phyloP scores from a whole-genome alignment of 2,329 filamentous ascomycete genomes.

The Coniochaeta sp. region DNA sequence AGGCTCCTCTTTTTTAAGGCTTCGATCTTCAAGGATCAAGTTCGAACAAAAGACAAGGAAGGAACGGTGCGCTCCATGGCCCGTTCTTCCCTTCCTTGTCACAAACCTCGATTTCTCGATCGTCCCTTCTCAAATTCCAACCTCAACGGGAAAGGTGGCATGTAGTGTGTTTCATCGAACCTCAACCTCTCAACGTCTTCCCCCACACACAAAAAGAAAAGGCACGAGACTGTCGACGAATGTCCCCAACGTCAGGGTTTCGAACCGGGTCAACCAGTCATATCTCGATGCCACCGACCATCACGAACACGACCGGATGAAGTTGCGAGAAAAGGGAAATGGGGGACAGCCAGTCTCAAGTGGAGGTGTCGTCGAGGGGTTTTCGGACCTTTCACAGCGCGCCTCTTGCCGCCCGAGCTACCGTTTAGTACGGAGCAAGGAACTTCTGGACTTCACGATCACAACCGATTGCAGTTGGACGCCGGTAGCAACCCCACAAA shows the following conservation, averaged over 20 bases:
- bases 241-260: not conserved
- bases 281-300: not conserved
- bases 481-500: not conserved
- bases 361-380: constrained; percentile 3
- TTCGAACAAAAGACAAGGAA: constrained; percentile 2
- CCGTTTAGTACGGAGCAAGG: not conserved
- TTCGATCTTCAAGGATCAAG: not conserved
- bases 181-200: not conserved
- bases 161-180: not conserved
- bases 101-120: not conserved
- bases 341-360: constrained; percentile 2
- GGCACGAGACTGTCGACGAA: constrained; percentile 2
- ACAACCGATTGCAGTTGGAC: not conserved
- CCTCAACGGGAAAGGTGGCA: not conserved
- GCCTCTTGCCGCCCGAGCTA: constrained; percentile 32
- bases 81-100: not conserved
- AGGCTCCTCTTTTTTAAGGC: not conserved
- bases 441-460: too few species aligned
- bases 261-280: not conserved
- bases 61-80: constrained; percentile 3
- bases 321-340: constrained; percentile 1
- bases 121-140: too few species aligned
- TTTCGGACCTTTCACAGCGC: constrained; percentile 34
- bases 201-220: not conserved
- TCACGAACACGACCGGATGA: not conserved